These are phyloP conservation scores for Boletus tomentosulus DNA, from an alignment of 768 basidiomycete genomes.

Conservation along the genomic window DNA sequence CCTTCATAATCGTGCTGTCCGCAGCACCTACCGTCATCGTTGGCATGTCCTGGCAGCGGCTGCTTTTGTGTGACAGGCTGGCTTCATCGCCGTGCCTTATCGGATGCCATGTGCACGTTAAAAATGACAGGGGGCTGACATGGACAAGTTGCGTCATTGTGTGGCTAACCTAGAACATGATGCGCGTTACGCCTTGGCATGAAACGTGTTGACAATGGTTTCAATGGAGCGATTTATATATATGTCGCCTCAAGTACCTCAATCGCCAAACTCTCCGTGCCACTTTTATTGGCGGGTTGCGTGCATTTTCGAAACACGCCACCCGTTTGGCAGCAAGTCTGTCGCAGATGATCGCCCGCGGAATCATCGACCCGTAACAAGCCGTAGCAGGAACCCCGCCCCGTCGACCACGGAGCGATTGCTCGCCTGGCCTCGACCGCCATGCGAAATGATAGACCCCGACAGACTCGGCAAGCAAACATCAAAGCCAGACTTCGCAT, in stretches of 20 bases:
- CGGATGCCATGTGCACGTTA: slow-evolving; percentile 8
- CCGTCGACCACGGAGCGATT: slow-evolving; percentile 21
- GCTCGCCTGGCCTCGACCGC: not conserved
- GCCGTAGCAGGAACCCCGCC: slow-evolving; percentile 11
- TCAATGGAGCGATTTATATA: slow-evolving; percentile 5
- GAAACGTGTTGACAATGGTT: slow-evolving; percentile 3
- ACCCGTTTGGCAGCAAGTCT: slow-evolving; percentile 4
- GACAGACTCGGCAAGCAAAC: not conserved
- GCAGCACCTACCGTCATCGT: slow-evolving; percentile 2
- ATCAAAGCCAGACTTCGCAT: slow-evolving; percentile 10
- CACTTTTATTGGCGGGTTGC: slow-evolving; percentile 11
- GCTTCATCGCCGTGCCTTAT: slow-evolving; percentile 16
- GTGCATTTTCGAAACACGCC: slow-evolving; percentile 17
- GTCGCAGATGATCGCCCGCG: slow-evolving; percentile 19
- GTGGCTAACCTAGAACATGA: not conserved
- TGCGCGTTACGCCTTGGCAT: not conserved
- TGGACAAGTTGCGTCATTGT: slow-evolving; percentile 5
- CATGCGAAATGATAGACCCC: not conserved
- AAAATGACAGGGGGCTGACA: slow-evolving; percentile 12
- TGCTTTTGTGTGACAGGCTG: slow-evolving; percentile 6
- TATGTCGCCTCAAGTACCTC: not conserved
- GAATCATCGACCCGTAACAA: slow-evolving; percentile 16
- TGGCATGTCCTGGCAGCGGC: slow-evolving; percentile 10
- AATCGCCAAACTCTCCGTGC: slow-evolving; percentile 10
- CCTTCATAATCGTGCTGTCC: slow-evolving; percentile 14